phyloP scores from a whole-genome alignment of 331 rosid genomes.

The Telfairia occidentalis region DNA sequence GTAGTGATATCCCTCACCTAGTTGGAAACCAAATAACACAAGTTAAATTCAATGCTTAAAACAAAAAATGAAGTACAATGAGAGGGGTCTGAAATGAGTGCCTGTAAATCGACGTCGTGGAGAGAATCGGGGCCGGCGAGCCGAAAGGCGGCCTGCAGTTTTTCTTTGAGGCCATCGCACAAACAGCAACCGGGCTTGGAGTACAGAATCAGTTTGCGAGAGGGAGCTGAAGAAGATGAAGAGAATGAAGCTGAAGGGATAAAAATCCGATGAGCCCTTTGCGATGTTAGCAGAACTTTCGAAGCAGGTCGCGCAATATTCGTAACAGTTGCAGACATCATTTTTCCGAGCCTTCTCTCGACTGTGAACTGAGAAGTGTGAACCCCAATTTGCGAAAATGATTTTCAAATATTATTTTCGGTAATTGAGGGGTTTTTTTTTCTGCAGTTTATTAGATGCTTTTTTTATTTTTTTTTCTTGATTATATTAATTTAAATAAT shows the following conservation, averaged over 20 bases:
- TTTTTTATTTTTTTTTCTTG: too few species aligned
- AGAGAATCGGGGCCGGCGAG: conserved; percentile 62
- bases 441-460: too few species aligned
- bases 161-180: conserved; percentile 96
- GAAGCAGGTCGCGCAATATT: conserved; percentile 32
- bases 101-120: conserved; percentile 56
- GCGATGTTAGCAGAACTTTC: conserved; percentile 10
- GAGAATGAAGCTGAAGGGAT: conserved; percentile 30
- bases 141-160: conserved; percentile 69
- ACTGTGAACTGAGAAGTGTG: too few species aligned
- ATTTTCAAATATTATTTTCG: too few species aligned
- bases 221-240: conserved; percentile 26
- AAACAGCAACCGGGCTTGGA: conserved; percentile 93
- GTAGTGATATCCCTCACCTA: conserved; percentile 76
- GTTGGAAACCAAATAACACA: conserved; percentile 6
- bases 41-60: background rate
- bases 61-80: background rate
- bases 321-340: conserved; percentile 28
- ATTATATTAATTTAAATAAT: too few species aligned
- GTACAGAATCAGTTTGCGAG: conserved; percentile 65
- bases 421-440: too few species aligned
- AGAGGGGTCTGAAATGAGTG: background rate
- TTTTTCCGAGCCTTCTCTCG: too few species aligned
- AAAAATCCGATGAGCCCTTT: conserved; percentile 22
- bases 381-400: too few species aligned